Conservation (phyloP, 805 yeast species). For the Metschnikowia picachoensis region DNA sequence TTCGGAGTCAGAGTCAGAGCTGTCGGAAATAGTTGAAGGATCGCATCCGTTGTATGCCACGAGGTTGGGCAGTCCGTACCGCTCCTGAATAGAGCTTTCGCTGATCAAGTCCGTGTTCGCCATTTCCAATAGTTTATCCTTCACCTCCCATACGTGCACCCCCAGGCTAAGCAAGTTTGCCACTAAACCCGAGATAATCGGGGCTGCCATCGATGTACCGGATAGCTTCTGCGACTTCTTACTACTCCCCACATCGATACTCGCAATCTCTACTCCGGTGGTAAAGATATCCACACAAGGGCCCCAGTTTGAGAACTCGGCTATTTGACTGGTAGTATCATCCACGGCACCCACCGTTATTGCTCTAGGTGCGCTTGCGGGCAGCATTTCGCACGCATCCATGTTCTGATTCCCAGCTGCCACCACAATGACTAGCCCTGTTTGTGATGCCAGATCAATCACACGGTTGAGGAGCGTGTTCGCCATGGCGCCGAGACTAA, state of each 20-base stretch:
- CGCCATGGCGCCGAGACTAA: conserved; percentile 74
- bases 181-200: conserved; percentile 15
- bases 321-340: conserved; percentile 64
- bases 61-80: conserved; percentile 14
- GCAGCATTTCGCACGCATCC: conserved; percentile 82
- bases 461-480: conserved; percentile 71
- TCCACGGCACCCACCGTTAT: conserved; percentile 89
- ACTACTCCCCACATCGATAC: conserved; percentile 41
- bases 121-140: conserved; percentile 9
- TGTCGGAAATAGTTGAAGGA: conserved; percentile 3
- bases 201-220: conserved; percentile 20
- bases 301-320: conserved; percentile 89
- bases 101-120: conserved; percentile 9
- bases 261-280: conserved; percentile 67
- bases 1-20: conserved; percentile 2
- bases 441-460: conserved; percentile 64
- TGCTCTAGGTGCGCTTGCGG: conserved; percentile 71
- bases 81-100: conserved; percentile 6
- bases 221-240: conserved; percentile 12
- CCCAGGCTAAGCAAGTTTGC: conserved; percentile 18
- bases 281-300: conserved; percentile 85
- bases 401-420: conserved; percentile 85
- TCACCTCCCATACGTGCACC: conserved; percentile 11
- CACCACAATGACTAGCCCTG: conserved; percentile 68
- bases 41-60: conserved; percentile 20